Evolutionary conservation across 257 asterid species (phyloP).

Genomic region (Rhazya stricta): DNA sequence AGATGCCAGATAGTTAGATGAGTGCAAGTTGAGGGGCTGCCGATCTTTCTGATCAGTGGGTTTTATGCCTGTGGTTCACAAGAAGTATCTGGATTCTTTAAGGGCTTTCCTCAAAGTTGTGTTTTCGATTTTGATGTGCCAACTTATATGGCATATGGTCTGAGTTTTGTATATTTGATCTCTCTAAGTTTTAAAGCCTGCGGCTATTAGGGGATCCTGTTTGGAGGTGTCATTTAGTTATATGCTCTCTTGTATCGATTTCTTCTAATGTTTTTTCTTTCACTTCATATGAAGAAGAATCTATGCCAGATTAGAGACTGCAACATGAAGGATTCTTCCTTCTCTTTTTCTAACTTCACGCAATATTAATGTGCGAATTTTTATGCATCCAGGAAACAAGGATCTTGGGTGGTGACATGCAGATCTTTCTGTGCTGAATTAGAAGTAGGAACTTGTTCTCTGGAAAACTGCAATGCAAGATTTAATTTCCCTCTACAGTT

Average conservation of each 20-base stretch:
- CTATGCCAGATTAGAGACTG: not conserved
- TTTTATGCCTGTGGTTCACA: not conserved
- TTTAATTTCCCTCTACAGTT: conserved; percentile 23
- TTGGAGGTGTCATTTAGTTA: not conserved
- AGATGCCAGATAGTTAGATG: not conserved
- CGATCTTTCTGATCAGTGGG: not conserved
- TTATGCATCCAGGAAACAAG: conserved; percentile 43
- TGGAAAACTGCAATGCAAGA: conserved; percentile 28
- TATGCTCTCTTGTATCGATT: not conserved
- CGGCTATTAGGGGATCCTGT: no score
- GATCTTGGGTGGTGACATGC: conserved; percentile 28
- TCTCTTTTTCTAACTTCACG: conserved; percentile 1
- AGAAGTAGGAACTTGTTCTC: conserved; percentile 29
- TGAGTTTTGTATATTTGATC: not conserved
- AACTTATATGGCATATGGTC: not conserved
- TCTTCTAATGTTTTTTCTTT: not conserved
- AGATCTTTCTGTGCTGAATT: conserved; percentile 26
- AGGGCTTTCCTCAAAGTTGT: no score
- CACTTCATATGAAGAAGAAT: not conserved
- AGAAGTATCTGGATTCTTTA: not conserved
- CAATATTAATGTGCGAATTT: not conserved
- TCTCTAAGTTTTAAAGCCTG: not conserved
- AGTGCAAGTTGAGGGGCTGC: not conserved
- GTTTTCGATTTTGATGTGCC: not conserved
- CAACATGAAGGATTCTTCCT: not conserved